A percentile compares a stretch with the other conserved stretches of the same genome.
phyloP scores from a whole-genome alignment of 164 flowering plant species.

The Liriodendron chinense region DNA sequence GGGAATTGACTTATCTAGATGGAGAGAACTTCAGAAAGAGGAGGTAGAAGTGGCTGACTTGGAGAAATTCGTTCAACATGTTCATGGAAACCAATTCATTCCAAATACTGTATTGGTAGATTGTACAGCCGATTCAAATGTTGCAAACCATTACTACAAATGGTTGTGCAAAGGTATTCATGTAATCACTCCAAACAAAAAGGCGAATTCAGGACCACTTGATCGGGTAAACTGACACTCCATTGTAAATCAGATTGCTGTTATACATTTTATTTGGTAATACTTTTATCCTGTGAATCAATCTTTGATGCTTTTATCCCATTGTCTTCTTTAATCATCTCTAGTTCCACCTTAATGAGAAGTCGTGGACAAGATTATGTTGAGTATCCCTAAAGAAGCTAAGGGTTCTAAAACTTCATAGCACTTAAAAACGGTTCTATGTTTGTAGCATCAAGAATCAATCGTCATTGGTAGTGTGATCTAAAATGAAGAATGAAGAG shows the following conservation, averaged over 20 bases:
- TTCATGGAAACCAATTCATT: conserved; percentile 84
- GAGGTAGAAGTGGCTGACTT: conserved; percentile 73
- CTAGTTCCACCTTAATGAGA: too few species aligned
- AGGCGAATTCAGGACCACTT: conserved; percentile 98
- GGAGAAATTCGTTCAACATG: conserved; percentile 75
- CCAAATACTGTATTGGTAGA: conserved; percentile 90
- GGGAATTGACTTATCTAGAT: conserved; percentile 73
- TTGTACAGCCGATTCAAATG: conserved; percentile 73
- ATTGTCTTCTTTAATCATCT: too few species aligned
- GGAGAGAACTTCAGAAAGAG: conserved; percentile 69
- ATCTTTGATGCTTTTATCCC: too few species aligned
- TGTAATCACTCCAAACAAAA: conserved; percentile 92
- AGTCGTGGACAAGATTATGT: too few species aligned
- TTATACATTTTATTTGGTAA: not conserved
- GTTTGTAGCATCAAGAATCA: too few species aligned
- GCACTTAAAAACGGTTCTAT: too few species aligned
- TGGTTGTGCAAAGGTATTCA: conserved; percentile 94
- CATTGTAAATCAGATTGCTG: not conserved
- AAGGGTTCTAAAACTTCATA: too few species aligned
- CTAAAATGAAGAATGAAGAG: too few species aligned
- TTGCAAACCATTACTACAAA: conserved; percentile 71
- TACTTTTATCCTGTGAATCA: too few species aligned
- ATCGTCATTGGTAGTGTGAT: too few species aligned
- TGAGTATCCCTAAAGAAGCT: too few species aligned
- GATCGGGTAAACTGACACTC: conserved; percentile 56